Base-by-base conservation (phyloP, 1,284 basidiomycete species). In the Apiotrichum laibachii region DNA sequence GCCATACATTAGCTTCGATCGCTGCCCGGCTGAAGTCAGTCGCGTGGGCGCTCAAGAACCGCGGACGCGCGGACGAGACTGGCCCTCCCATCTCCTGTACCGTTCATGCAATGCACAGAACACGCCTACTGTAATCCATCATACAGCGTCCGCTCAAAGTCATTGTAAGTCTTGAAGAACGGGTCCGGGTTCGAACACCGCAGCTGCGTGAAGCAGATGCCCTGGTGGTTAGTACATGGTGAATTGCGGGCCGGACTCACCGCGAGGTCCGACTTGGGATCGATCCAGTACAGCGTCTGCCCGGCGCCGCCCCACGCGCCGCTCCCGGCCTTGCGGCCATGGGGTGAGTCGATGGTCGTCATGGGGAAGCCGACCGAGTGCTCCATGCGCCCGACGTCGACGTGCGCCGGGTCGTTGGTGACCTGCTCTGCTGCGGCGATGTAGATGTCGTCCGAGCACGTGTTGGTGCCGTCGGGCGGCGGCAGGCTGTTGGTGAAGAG, bases 201-300 rank as follows among this genome's bases (percentile, higher is more conserved):
- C 11, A 69, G 55, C 43, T 67, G 54, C 42, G 67, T 61, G 47
- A 58, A 57, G 50, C 61, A 59, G 43, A 60, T 53, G 35, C 31
- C 63, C 60, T 63, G 3, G 10, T n/a, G 19, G 40, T 42, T n/a
- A 42, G 40, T 16, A 16, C 8, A 13, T 2, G 3, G 4, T 16
- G 16, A 2, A 13, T 16, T 9, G 47, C 33, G 31, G n/a, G n/a
- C 53, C 16, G 7, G 10, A 66, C 66, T 61, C 58, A 67, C 69
- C 18, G 64, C 68, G 15, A 73, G 50, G 6, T 69, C 69, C 4
- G 62, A 61, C 4, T 50, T 55, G 9, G 72, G 72, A 51, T 72
- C 72, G 19, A 73, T 53, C 70, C 70, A 72, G 60, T 60, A 72
- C 55, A 65, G 46, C 1, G 69, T 72, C 55, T 69, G 65, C 3